phyloP scores from a whole-genome alignment of 495 filamentous ascomycete species.

The Jackrogersella minutella region DNA sequence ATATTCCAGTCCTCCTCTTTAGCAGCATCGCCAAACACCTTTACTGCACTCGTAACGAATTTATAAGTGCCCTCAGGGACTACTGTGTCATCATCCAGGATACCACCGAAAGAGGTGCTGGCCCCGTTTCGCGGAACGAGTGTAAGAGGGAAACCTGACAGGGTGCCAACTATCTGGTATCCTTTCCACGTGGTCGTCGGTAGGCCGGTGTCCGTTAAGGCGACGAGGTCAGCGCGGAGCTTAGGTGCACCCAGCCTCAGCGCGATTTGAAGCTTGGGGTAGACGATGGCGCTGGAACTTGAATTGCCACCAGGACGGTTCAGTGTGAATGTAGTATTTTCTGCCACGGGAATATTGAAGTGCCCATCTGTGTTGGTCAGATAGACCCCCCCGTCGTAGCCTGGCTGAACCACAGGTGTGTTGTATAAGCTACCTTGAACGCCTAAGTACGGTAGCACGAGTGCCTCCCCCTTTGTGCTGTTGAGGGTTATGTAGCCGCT shows the following conservation, averaged over 20 bases:
- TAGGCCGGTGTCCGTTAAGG: not conserved
- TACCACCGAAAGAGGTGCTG: not conserved
- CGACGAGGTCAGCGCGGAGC: not conserved
- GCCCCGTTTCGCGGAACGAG: not conserved
- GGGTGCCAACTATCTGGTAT: not conserved
- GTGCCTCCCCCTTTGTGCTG: not conserved
- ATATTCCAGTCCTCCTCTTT: constrained; percentile 1
- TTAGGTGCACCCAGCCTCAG: not conserved
- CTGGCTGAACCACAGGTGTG: not conserved
- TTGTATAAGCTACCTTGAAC: not conserved
- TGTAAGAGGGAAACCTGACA: not conserved
- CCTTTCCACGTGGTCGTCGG: not conserved
- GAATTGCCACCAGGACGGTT: not conserved
- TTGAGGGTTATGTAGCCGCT: not conserved
- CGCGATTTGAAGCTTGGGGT: not conserved
- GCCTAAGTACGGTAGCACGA: not conserved
- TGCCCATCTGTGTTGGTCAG: not conserved
- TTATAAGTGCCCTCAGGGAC: not conserved
- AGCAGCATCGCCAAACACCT: constrained; percentile 1
- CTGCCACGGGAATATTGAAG: not conserved
- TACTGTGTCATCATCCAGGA: not conserved
- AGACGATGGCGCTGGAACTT: not conserved
- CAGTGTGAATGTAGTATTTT: not conserved
- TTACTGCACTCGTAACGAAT: not conserved
- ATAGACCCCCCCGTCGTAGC: not conserved